phyloP scores from a whole-genome alignment of 2,329 filamentous ascomycete genomes.

The Chaetomium globosum region DNA sequence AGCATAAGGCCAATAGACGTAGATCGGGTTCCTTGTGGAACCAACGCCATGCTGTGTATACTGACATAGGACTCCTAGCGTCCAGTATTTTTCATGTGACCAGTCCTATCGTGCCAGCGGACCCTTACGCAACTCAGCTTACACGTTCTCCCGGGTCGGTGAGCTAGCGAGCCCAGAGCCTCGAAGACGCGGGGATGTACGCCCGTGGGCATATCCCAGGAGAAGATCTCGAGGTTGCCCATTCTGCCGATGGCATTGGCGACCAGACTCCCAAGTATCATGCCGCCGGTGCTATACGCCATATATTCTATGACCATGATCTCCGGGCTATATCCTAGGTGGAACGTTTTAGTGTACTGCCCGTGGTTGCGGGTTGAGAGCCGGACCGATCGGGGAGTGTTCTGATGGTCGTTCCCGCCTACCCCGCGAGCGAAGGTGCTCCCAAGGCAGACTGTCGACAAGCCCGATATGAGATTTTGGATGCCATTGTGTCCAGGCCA shows the following conservation, averaged over 20 bases:
- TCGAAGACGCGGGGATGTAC: conserved; percentile 81
- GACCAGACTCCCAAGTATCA: conserved; percentile 84
- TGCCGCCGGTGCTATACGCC: conserved; percentile 79
- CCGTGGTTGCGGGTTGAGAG: conserved; percentile 68
- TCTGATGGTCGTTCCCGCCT: conserved; percentile 40
- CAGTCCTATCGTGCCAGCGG: conserved; percentile 77
- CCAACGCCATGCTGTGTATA: neutral
- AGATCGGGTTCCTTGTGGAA: neutral
- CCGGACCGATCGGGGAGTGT: conserved; percentile 35
- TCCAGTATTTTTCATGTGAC: conserved; percentile 44
- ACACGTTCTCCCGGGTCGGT: conserved; percentile 61
- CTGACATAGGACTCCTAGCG: neutral
- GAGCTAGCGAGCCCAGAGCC: conserved; percentile 70
- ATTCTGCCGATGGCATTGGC: conserved; percentile 79
- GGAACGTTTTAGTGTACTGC: conserved; percentile 78
- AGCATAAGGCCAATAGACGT: neutral
- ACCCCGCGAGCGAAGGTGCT: conserved; percentile 49
- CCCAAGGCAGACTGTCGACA: conserved; percentile 77
- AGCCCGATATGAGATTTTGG: conserved; percentile 79
- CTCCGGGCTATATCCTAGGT: conserved; percentile 76
- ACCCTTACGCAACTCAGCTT: conserved; percentile 77
- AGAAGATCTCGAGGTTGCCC: conserved; percentile 77
- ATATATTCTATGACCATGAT: conserved; percentile 82
- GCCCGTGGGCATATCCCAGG: conserved; percentile 89
- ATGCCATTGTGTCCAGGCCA: conserved; percentile 78